Percentiles rank a stretch among this genome's conserved stretches.
These are phyloP conservation scores for Sclerotinia sclerotiorum DNA, from an alignment of 2,329 filamentous ascomycete genomes.

Conservation along the genomic window DNA sequence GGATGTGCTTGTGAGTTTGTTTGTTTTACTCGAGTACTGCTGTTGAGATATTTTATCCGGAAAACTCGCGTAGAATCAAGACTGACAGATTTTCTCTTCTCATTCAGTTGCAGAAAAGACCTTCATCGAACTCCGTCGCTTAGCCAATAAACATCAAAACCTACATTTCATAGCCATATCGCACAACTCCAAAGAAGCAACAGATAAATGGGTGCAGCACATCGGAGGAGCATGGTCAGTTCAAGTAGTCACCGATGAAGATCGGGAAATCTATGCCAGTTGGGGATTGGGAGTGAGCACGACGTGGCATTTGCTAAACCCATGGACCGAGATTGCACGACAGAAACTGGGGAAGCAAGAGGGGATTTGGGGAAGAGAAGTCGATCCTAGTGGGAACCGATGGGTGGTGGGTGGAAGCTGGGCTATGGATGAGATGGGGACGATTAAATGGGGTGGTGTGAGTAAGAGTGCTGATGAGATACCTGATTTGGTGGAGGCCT, in stretches of 20 bases:
- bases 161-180: constrained; percentile 63
- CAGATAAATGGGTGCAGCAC: constrained; percentile 44
- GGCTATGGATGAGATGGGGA: constrained; percentile 43
- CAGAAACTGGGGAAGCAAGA: constrained; percentile 60
- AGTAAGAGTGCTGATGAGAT: constrained; percentile 54
- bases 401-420: constrained; percentile 66
- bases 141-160: constrained; percentile 53
- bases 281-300: constrained; percentile 66
- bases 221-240: constrained; percentile 47
- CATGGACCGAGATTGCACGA: constrained; percentile 55
- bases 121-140: constrained; percentile 55
- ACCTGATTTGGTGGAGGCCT: constrained; percentile 52
- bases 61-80: neutral
- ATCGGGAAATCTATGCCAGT: constrained; percentile 59
- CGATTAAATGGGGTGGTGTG: constrained; percentile 54
- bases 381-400: constrained; percentile 63
- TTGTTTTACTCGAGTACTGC: neutral
- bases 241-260: constrained; percentile 59
- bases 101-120: constrained; percentile 65
- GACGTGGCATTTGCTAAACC: constrained; percentile 63
- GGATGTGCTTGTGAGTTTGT: constrained; percentile 68
- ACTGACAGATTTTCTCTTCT: neutral
- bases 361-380: constrained; percentile 60
- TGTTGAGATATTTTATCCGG: neutral
- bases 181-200: constrained; percentile 60